phyloP scores from a whole-genome alignment of 257 asterid species.

The Lycium barbarum region DNA sequence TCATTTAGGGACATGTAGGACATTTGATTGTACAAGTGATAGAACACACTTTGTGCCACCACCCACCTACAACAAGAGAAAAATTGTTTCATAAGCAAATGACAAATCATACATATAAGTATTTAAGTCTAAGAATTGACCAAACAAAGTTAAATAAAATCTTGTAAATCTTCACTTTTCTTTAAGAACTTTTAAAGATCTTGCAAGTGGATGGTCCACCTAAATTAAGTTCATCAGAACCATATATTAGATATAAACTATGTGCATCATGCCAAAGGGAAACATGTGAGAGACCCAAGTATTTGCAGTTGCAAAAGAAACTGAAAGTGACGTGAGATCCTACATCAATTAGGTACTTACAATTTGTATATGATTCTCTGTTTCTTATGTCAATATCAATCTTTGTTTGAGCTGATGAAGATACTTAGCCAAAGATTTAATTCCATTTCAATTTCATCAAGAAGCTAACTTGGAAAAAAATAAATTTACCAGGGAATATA shows the following conservation, averaged over 20 bases:
- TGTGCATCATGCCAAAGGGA: not conserved
- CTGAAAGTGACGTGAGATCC: not conserved
- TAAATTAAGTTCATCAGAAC: not conserved
- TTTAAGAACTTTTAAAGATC: not conserved
- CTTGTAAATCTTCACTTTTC: not conserved
- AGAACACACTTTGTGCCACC: slow-evolving; percentile 91
- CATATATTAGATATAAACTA: not conserved
- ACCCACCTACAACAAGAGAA: slow-evolving; percentile 68
- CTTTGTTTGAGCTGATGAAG: not conserved
- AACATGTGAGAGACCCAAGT: not conserved
- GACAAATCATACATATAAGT: not conserved
- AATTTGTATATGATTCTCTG: not conserved
- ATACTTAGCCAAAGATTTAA: not conserved
- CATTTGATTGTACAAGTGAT: slow-evolving; percentile 89
- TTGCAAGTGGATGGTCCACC: not conserved
- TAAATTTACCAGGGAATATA: too few species aligned
- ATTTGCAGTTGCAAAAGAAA: not conserved
- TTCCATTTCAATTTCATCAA: not conserved
- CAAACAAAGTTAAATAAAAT: not conserved
- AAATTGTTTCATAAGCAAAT: not conserved
- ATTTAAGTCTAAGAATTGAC: not conserved
- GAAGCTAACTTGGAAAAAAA: not conserved
- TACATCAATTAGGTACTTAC: not conserved
- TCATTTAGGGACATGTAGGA: slow-evolving; percentile 91
- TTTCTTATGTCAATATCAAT: not conserved